phyloP scores from a whole-genome alignment of 148 eudicot species.

The Suaeda aralocaspica region DNA sequence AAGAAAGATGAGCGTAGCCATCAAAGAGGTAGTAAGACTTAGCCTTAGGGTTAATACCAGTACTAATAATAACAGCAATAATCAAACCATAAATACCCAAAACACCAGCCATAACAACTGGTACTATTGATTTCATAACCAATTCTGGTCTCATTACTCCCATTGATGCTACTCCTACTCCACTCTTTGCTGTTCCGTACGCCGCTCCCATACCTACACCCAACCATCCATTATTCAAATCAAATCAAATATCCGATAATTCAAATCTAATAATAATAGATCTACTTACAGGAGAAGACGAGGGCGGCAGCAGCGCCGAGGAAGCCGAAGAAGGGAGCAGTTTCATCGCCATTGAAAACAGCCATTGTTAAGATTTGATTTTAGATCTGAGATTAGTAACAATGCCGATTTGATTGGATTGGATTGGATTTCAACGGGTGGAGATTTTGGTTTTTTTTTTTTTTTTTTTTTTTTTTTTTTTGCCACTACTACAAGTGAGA shows the following conservation, averaged over 20 bases:
- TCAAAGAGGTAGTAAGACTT: conserved; percentile 62
- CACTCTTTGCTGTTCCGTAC: conserved; percentile 78
- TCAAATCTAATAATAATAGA: neutral
- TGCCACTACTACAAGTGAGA: neutral
- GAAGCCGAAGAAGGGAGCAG: conserved; percentile 63
- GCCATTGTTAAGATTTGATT: conserved; percentile 21
- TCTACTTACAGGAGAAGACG: conserved; percentile 46
- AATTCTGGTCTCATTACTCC: conserved; percentile 85
- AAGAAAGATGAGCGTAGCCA: conserved; percentile 76
- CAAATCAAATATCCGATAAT: neutral
- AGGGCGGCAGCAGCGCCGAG: conserved; percentile 61
- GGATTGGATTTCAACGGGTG: neutral
- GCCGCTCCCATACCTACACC: conserved; percentile 74
- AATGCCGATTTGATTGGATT: conserved; percentile 16
- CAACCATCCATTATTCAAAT: neutral
- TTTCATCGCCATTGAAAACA: conserved; percentile 53
- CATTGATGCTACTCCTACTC: conserved; percentile 79
- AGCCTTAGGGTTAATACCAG: conserved; percentile 81
- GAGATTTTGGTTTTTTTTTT: neutral
- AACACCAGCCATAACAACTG: conserved; percentile 86
- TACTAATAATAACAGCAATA: conserved; percentile 77
- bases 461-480: too few relatives aligned
- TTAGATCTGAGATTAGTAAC: conserved; percentile 9
- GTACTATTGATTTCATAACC: conserved; percentile 84
- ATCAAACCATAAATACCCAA: conserved; percentile 77